Evolutionary conservation across 179 eudicot genomes (phyloP).

Genomic region (Silene vulgaris): DNA sequence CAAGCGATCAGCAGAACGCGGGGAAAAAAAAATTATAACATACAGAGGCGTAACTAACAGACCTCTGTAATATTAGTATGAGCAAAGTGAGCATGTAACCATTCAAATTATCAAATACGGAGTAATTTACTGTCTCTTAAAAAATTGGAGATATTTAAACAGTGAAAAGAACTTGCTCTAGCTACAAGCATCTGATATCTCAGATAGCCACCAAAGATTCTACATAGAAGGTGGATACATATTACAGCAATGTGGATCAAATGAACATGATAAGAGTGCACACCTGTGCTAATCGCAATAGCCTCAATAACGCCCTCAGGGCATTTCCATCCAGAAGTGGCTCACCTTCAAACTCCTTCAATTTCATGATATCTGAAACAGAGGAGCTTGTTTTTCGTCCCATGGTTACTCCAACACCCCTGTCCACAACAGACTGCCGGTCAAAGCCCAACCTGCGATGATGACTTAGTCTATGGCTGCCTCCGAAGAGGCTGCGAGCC

Average conservation of each 20-base stretch:
- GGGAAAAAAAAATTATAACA: neutral
- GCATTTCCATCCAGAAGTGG: constrained; percentile 86
- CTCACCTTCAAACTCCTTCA: constrained; percentile 93
- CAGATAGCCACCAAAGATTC: neutral
- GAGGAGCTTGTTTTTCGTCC: constrained; percentile 70
- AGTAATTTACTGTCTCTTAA: neutral
- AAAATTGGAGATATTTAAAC: neutral
- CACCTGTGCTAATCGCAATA: constrained; percentile 94
- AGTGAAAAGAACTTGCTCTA: neutral
- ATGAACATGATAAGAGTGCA: constrained; percentile 15
- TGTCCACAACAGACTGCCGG: constrained; percentile 79
- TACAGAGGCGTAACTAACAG: neutral
- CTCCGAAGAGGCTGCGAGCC: constrained; percentile 93
- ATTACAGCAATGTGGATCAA: neutral
- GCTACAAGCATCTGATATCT: constrained; percentile 7
- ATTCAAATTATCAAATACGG: neutral
- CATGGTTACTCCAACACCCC: constrained; percentile 88
- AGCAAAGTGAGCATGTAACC: neutral
- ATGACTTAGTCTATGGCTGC: constrained; percentile 62
- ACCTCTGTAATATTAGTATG: neutral
- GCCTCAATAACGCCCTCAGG: constrained; percentile 77
- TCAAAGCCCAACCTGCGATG: constrained; percentile 86
- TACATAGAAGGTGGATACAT: neutral
- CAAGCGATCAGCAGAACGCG: neutral
- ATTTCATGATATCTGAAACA: constrained; percentile 56